Evolutionary conservation across 345 rosid species (phyloP).

Genomic region (Angophora floribunda): DNA sequence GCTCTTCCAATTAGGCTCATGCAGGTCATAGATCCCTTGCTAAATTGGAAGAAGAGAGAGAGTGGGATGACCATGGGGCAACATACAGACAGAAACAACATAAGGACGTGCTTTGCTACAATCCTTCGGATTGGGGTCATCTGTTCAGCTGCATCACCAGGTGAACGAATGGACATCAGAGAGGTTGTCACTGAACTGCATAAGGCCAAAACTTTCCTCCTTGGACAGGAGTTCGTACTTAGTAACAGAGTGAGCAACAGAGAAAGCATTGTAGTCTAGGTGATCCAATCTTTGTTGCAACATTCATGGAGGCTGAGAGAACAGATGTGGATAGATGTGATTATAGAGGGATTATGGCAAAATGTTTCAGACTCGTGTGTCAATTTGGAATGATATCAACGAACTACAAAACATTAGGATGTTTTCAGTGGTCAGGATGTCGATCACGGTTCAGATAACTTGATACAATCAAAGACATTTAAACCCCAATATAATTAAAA

Average conservation of each 20-base stretch:
- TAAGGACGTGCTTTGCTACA: background rate
- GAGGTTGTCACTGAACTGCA: background rate
- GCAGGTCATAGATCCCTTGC: background rate
- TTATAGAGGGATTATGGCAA: background rate
- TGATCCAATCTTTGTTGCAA: background rate
- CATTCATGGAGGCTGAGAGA: background rate
- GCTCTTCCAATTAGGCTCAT: background rate
- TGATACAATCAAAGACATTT: background rate
- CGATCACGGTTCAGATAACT: background rate
- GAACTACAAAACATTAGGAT: background rate
- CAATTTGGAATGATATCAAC: background rate
- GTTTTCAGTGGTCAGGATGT: background rate
- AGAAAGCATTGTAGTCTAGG: background rate
- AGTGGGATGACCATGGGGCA: background rate
- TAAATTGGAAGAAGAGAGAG: background rate
- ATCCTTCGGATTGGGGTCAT: background rate
- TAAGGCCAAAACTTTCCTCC: background rate
- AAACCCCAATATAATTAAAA: background rate
- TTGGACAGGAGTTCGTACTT: background rate
- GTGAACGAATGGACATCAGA: constrained; percentile 3
- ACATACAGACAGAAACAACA: background rate
- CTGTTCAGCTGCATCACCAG: constrained; percentile 1
- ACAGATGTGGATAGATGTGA: background rate
- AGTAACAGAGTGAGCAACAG: background rate
- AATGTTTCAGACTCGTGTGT: background rate